Conservation (phyloP, 2,329 filamentous ascomycete genomes). For the Microdochium trichocladiopsis region DNA sequence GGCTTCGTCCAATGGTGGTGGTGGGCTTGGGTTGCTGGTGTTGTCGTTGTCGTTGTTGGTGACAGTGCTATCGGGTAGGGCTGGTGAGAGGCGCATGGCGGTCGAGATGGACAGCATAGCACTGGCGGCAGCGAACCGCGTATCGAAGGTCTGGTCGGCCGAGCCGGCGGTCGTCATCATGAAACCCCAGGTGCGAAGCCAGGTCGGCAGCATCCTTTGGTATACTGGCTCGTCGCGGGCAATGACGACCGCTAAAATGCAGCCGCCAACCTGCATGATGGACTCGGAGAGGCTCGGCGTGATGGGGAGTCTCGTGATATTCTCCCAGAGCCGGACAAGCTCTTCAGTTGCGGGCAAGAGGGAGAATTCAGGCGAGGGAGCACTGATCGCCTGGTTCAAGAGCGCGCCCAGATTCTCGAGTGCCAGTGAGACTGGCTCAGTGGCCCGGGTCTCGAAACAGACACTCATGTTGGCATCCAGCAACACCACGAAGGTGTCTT, state of each 20-base stretch:
- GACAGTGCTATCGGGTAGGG: constrained; percentile 44
- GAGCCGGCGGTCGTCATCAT: constrained; percentile 41
- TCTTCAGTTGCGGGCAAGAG: constrained; percentile 22
- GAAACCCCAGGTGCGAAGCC: constrained; percentile 34
- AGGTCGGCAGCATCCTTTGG: constrained; percentile 8
- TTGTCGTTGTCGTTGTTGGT: constrained; percentile 31
- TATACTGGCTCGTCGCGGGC: constrained; percentile 5
- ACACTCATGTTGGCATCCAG: constrained; percentile 35
- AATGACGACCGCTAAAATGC: constrained; percentile 28
- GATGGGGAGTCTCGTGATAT: constrained; percentile 21
- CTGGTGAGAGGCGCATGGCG: constrained; percentile 32
- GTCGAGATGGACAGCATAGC: constrained; percentile 47
- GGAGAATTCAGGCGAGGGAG: constrained; percentile 7
- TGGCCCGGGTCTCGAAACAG: constrained; percentile 26
- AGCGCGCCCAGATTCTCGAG: constrained; percentile 34
- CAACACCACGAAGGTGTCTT: constrained; percentile 22
- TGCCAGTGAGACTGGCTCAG: constrained; percentile 39
- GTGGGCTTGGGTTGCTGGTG: constrained; percentile 12
- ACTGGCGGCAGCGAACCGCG: constrained; percentile 50
- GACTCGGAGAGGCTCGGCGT: constrained; percentile 44
- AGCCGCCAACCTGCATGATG: constrained; percentile 38
- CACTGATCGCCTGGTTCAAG: neutral
- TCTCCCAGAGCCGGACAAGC: constrained; percentile 32
- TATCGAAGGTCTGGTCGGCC: constrained; percentile 56
- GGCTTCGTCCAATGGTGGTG: constrained; percentile 14